Base-by-base conservation (phyloP, 805 yeast genomes). In the Candida cerambycidarum region DNA sequence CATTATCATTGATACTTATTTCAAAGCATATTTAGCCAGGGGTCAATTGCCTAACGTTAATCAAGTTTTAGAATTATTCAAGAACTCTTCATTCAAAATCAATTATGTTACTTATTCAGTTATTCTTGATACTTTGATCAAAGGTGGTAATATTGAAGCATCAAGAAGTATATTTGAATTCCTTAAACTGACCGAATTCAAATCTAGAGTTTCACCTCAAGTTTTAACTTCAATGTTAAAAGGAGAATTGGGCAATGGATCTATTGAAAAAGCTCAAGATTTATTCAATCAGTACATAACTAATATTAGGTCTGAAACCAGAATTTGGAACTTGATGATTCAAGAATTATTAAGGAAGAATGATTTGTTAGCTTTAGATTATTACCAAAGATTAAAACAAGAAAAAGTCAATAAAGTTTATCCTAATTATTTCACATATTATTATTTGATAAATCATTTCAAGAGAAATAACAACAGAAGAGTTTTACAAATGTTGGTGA, bases 341-440 rank as follows among this genome's bases (percentile, higher is more conserved):
- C 47, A 46, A 3, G 54, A 61, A 3, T 53, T 64, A 38, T 55
- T 68, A 38, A 31, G 37, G 24, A 60, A 56, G 39, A 48, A 65
- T 46, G 72, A 70, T 38, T 51, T 53, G 2, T 59, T 68, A 32
- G 80, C 81, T 1, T 55, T 66, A 38, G 42, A 64, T 24, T 76
- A 73, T 49, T 69, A 69, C 51, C 47, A 58, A 10, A 53, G 54
- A n/a, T 56, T 75, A 44, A 58, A 63, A 46, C 43, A 51, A 21
- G 57, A 58, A 43, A 36, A 51, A 33, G 45, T 49, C 23, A 43
- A 47, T 1, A 43, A 42, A 11, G 51, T 52, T 24, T 56, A 53
- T 32, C 80, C 82, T n/a, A 79, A 79, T 54, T 55, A 61, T 44
- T 79, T 53, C 63, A 76, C 82, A 5, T 79, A 55, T 57, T 77